phyloP scores from a whole-genome alignment of 1,139 yeast species.

The Saccharomycopsis crataegensis region DNA sequence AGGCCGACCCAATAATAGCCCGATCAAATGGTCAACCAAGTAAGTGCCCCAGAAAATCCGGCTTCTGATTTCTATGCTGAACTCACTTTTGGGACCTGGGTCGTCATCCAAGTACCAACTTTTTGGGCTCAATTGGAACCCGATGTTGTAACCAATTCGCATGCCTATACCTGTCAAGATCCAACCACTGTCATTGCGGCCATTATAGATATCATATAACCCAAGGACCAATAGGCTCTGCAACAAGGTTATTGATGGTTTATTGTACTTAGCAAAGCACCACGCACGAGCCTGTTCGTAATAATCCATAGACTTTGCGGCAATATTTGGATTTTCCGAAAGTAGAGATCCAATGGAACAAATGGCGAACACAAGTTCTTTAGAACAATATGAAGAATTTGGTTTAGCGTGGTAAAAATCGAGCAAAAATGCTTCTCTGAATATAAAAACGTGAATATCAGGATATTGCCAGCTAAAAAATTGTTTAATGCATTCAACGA shows the following conservation, averaged over 20 bases:
- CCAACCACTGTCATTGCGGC: conserved; percentile 54
- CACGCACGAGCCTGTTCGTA: conserved; percentile 40
- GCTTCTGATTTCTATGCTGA: conserved; percentile 43
- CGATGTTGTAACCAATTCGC: conserved; percentile 58
- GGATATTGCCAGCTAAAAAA: conserved; percentile 64
- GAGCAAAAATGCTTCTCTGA: conserved; percentile 53
- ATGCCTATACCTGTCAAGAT: conserved; percentile 54
- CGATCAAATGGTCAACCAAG: conserved; percentile 57
- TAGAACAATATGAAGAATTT: conserved; percentile 40
- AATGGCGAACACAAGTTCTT: conserved; percentile 43
- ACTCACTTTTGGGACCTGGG: conserved; percentile 26
- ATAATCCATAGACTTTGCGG: conserved; percentile 33
- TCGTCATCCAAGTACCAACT: conserved; percentile 35
- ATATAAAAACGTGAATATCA: conserved; percentile 53
- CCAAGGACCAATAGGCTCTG: conserved; percentile 47
- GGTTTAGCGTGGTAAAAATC: conserved; percentile 48
- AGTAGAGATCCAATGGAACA: conserved; percentile 51
- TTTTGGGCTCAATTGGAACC: conserved; percentile 54
- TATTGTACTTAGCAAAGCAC: conserved; percentile 35
- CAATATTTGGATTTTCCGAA: conserved; percentile 37
- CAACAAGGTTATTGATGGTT: conserved; percentile 37
- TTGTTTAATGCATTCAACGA: conserved; percentile 43
- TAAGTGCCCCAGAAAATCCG: conserved; percentile 64
- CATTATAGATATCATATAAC: conserved; percentile 50
- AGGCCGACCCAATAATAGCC: conserved; percentile 52